Conservation (phyloP, 331 rosid species). For the Erythrophleum ivorense region DNA sequence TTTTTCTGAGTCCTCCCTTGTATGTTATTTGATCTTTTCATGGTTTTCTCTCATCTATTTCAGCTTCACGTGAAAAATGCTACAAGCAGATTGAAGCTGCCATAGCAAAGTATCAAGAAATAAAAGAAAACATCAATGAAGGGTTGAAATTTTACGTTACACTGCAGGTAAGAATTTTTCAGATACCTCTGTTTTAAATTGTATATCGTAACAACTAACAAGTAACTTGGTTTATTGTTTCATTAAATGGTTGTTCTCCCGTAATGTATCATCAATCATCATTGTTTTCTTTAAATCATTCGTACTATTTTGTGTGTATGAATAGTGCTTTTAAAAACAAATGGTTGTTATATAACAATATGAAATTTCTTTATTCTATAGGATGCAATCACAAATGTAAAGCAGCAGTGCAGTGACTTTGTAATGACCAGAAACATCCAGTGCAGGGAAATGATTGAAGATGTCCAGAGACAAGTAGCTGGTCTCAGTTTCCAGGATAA, state of each 20-base stretch:
- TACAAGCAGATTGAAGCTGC: conserved; percentile 98
- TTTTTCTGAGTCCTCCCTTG: conserved; percentile 7
- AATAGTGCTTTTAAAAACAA: background rate
- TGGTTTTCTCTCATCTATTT: conserved; percentile 39
- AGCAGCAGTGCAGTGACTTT: conserved; percentile 97
- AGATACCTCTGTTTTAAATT: conserved; percentile 16
- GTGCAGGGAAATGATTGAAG: conserved; percentile 96
- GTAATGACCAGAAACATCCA: conserved; percentile 97
- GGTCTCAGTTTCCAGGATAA: conserved; percentile 90
- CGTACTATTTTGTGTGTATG: background rate
- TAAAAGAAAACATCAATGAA: conserved; percentile 92
- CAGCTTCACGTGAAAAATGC: conserved; percentile 92
- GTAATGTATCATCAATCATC: background rate
- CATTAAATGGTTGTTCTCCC: background rate
- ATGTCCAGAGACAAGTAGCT: conserved; percentile 89
- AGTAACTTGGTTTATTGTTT: background rate
- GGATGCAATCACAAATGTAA: conserved; percentile 94
- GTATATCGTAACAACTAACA: conserved; percentile 15
- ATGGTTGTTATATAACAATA: background rate
- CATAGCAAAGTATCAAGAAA: conserved; percentile 83
- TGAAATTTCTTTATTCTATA: conserved; percentile 44
- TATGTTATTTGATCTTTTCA: conserved; percentile 35
- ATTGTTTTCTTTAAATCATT: background rate
- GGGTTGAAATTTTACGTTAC: conserved; percentile 93
- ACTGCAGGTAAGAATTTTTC: conserved; percentile 66